phyloP scores from a whole-genome alignment of 176 grass and related monocot genomes.

The Puccinellia tenuiflora region DNA sequence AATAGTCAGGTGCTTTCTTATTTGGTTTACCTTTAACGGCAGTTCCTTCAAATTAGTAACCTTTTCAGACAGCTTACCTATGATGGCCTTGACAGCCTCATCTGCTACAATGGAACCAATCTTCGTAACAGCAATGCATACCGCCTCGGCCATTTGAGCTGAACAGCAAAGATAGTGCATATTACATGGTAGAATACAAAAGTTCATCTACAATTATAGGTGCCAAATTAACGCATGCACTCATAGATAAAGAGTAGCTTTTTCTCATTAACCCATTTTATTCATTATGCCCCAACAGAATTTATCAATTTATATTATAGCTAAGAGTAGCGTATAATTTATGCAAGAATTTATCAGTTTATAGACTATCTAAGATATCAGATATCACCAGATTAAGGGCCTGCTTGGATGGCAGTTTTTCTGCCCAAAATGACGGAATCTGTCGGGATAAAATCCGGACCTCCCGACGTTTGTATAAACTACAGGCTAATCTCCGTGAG shows the following conservation, averaged over 20 bases:
- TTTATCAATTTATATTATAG: neutral
- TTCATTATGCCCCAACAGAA: neutral
- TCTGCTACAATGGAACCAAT: neutral
- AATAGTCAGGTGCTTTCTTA: neutral
- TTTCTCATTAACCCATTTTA: neutral
- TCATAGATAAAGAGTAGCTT: neutral
- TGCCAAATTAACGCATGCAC: neutral
- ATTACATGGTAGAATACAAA: neutral
- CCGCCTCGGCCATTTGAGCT: constrained; percentile 30
- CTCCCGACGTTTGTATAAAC: no score
- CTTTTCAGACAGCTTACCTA: constrained; percentile 30
- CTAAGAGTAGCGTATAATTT: neutral
- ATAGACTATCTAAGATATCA: no score
- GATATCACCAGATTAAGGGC: no score
- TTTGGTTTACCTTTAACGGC: neutral
- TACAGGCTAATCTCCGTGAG: no score
- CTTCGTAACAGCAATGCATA: constrained; percentile 14
- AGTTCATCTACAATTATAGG: neutral
- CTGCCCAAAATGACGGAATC: no score
- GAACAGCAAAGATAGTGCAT: neutral
- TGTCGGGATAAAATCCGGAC: no score
- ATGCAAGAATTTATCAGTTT: no score
- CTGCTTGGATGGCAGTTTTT: no score
- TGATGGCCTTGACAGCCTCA: neutral
- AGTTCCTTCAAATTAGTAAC: constrained; percentile 8